Percentiles rank a stretch among this genome's conserved stretches.
phyloP scores from a whole-genome alignment of 768 basidiomycete genomes.

The Russula vinacea region DNA sequence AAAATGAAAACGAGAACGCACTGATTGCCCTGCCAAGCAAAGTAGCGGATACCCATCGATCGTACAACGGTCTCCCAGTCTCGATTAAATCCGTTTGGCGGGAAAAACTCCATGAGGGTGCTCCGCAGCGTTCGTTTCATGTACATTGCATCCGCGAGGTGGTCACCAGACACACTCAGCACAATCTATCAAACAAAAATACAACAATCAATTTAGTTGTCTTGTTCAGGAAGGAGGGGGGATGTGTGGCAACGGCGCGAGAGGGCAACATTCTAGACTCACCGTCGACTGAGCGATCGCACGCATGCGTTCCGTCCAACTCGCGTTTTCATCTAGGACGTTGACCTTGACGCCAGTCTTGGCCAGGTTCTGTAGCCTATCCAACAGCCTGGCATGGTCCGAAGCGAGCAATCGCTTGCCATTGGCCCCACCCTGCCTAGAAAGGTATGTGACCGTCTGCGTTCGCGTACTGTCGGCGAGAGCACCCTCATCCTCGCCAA shows the following conservation, averaged over 20 bases:
- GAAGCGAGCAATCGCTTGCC: slow-evolving; percentile 49
- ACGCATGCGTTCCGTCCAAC: slow-evolving; percentile 27
- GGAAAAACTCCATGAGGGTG: slow-evolving; percentile 29
- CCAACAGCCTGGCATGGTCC: slow-evolving; percentile 61
- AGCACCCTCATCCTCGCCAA: slow-evolving; percentile 36
- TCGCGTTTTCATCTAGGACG: slow-evolving; percentile 22
- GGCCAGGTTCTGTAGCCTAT: slow-evolving; percentile 52
- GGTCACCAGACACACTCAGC: slow-evolving; percentile 23
- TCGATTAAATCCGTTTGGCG: slow-evolving; percentile 16
- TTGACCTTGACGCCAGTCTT: slow-evolving; percentile 16
- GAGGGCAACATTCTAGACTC: background rate
- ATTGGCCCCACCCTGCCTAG: slow-evolving; percentile 51
- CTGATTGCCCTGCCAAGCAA: slow-evolving; percentile 27
- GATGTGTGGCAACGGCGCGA: background rate
- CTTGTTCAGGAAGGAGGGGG: background rate
- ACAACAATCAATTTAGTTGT: background rate
- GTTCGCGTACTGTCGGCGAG: slow-evolving; percentile 33
- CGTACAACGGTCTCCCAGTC: slow-evolving; percentile 27
- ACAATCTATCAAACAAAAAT: slow-evolving; percentile 16
- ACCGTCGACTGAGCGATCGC: slow-evolving; percentile 28
- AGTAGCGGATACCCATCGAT: slow-evolving; percentile 26
- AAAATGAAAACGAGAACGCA: slow-evolving; percentile 6
- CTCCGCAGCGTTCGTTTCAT: slow-evolving; percentile 21
- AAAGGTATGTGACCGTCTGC: slow-evolving; percentile 63
- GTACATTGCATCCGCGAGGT: slow-evolving; percentile 26